Evolutionary conservation across 148 eudicot genomes (phyloP).

Genomic region (Vaccinium vitisidaea): DNA sequence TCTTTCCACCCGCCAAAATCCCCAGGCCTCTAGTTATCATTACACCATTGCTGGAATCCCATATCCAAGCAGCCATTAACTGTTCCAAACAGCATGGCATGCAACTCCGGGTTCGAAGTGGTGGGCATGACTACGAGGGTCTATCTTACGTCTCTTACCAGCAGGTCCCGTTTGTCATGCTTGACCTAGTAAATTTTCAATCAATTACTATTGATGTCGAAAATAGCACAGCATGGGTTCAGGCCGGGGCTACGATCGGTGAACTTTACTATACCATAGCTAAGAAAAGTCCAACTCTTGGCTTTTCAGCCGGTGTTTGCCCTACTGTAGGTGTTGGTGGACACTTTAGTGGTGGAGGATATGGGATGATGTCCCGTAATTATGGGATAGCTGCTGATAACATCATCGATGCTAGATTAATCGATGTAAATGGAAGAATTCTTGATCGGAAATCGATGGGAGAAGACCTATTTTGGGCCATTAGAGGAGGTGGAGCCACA

Average conservation of each 20-base stretch:
- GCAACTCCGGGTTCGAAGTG: not conserved
- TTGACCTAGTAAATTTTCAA: not conserved
- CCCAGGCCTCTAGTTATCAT: constrained; percentile 8
- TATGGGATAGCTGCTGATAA: too few relatives aligned
- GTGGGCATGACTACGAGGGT: constrained; percentile 21
- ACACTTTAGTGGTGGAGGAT: too few relatives aligned
- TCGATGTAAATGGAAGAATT: too few relatives aligned
- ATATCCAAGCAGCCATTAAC: not conserved
- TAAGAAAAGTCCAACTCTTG: too few relatives aligned
- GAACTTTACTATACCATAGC: not conserved
- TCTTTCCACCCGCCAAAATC: not conserved
- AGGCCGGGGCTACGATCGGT: not conserved
- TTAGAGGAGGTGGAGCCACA: constrained; percentile 15
- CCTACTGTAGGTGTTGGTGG: too few relatives aligned
- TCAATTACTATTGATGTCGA: not conserved
- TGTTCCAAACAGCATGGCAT: not conserved
- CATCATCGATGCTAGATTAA: too few relatives aligned
- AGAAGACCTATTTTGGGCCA: constrained; percentile 2
- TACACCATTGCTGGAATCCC: too few relatives aligned
- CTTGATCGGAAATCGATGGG: too few relatives aligned
- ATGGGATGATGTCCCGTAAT: too few relatives aligned
- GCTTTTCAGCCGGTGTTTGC: too few relatives aligned
- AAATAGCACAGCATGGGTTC: constrained; percentile 12
- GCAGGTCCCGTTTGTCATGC: not conserved
- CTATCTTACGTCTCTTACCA: constrained; percentile 8